These are phyloP conservation scores for Rhododendron ferrugineum DNA, from an alignment of 148 eudicot genomes.

Conservation along the genomic window DNA sequence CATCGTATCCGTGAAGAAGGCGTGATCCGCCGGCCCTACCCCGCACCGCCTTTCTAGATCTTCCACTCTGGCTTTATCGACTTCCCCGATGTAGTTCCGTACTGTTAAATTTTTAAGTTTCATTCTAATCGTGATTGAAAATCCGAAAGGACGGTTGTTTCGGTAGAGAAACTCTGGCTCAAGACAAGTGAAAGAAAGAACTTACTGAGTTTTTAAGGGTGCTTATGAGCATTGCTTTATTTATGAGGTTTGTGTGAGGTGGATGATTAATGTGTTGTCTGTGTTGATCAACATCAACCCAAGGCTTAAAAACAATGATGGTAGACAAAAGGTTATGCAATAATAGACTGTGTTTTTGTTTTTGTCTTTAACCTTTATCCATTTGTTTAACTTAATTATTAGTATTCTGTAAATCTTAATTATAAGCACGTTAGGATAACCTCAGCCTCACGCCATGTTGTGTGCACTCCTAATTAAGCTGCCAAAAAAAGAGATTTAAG, in stretches of 20 bases:
- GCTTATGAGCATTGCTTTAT: not conserved
- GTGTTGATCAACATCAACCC: slow-evolving; percentile 10
- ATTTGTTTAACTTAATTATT: not conserved
- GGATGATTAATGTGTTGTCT: not conserved
- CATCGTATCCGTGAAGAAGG: slow-evolving; percentile 31
- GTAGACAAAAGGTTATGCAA: slow-evolving; percentile 24
- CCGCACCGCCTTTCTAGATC: slow-evolving; percentile 27
- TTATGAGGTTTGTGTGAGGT: not conserved
- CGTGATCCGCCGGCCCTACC: slow-evolving; percentile 28
- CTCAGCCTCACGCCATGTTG: slow-evolving; percentile 21
- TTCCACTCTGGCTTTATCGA: slow-evolving; percentile 21
- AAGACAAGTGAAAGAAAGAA: not conserved
- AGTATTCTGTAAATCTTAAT: not conserved
- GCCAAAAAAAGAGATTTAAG: not conserved
- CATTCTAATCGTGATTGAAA: slow-evolving; percentile 2
- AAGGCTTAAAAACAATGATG: slow-evolving; percentile 2
- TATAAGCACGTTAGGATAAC: slow-evolving; percentile 22
- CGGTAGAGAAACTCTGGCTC: not conserved
- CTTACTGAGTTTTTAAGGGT: not conserved
- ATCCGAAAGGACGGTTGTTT: not conserved
- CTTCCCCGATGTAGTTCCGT: slow-evolving; percentile 15
- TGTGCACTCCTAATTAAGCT: not conserved
- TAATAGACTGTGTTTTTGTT: slow-evolving; percentile 6
- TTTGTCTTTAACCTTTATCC: slow-evolving; percentile 18
- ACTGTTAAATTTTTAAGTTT: slow-evolving; percentile 15